Percentiles rank a stretch among this genome's conserved stretches.
Evolutionary conservation across 495 filamentous ascomycete species (phyloP).

Genomic region (Trichoderma erinaceum): DNA sequence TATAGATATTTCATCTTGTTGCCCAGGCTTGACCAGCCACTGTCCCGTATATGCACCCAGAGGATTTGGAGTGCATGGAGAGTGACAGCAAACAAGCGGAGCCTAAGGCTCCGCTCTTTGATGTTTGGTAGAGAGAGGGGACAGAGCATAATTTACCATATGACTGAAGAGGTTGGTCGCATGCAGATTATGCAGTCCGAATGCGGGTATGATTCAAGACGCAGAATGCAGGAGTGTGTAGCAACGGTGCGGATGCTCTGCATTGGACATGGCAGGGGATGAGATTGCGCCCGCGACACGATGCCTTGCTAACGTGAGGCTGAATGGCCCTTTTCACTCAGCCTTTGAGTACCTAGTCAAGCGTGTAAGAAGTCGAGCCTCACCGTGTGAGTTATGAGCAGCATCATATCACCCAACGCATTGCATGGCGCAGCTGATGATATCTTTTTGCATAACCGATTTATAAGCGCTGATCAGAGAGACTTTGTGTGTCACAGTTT

Average conservation of each 20-base stretch:
- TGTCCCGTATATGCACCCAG: constrained; percentile 2
- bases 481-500: neutral
- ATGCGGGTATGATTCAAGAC: neutral
- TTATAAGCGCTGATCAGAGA: neutral
- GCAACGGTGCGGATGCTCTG: constrained; percentile 11
- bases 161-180: neutral
- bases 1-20: neutral
- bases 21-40: neutral
- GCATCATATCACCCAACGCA: too few relatives aligned
- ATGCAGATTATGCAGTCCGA: neutral
- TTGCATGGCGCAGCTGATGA: neutral
- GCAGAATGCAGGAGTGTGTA: neutral
- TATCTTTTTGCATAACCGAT: neutral
- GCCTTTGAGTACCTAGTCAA: neutral
- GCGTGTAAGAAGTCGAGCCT: neutral
- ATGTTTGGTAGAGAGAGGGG: neutral
- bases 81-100: neutral
- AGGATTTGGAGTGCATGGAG: neutral
- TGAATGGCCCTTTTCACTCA: neutral
- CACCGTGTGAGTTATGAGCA: too few relatives aligned
- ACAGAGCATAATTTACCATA: neutral
- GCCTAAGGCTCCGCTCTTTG: neutral
- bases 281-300: neutral
- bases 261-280: constrained; percentile 8
- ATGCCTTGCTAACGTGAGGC: neutral